Evolutionary conservation across 768 basidiomycete genomes (phyloP).

Genomic region (Lactifluus piperatus): DNA sequence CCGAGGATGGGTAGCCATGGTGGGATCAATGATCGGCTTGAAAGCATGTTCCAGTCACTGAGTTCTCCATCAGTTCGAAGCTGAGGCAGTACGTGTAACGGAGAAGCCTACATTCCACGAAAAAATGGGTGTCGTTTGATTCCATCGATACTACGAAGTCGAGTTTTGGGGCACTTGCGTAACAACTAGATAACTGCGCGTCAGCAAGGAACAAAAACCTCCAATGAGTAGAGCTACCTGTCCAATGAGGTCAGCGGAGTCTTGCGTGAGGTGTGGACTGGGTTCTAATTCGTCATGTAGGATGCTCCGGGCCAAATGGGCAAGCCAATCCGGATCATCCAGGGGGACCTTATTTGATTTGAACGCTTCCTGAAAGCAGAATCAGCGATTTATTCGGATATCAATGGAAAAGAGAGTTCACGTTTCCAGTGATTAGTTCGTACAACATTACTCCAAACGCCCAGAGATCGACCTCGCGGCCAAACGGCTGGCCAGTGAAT

Average conservation of each 20-base stretch:
- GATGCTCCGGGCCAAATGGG: slow-evolving; percentile 5
- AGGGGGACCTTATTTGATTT: slow-evolving; percentile 5
- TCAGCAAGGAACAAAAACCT: background rate
- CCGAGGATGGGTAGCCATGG: slow-evolving; percentile 10
- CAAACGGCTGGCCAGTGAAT: slow-evolving; percentile 8
- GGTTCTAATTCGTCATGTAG: slow-evolving; percentile 1
- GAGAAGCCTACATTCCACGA: slow-evolving; percentile 1
- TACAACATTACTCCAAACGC: slow-evolving; percentile 17
- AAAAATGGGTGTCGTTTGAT: slow-evolving; percentile 10
- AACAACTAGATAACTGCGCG: background rate
- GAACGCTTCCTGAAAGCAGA: slow-evolving; percentile 8
- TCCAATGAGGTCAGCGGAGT: slow-evolving; percentile 1
- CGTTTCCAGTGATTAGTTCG: slow-evolving; percentile 13
- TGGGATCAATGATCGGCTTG: slow-evolving; percentile 2
- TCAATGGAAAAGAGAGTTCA: background rate
- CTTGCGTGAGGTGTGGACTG: slow-evolving; percentile 6
- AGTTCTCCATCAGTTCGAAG: background rate
- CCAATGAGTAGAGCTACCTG: background rate
- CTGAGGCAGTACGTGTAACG: background rate
- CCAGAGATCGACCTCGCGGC: slow-evolving; percentile 14
- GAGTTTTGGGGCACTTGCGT: slow-evolving; percentile 2
- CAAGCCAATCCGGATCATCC: slow-evolving; percentile 8
- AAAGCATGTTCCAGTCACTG: slow-evolving; percentile 7
- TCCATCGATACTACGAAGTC: slow-evolving; percentile 3
- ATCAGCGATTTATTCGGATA: background rate